phyloP scores from a whole-genome alignment of 768 basidiomycete genomes.

The Rhodotorula paludigena region DNA sequence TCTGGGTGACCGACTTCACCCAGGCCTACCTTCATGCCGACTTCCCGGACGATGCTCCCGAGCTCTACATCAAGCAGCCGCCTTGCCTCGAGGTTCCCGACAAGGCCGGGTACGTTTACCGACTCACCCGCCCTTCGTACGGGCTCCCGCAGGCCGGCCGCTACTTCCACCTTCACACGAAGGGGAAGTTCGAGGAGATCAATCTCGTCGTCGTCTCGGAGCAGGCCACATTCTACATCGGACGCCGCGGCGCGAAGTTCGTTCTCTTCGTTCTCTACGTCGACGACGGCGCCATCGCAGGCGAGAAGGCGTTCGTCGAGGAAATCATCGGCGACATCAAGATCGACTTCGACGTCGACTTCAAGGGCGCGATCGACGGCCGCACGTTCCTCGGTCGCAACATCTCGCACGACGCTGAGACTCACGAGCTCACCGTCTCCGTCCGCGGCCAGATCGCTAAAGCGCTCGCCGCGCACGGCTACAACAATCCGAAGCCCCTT shows the following conservation, averaged over 20 bases:
- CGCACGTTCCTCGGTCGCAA: background rate
- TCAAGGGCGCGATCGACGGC: constrained; percentile 38
- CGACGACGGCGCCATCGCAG: constrained; percentile 6
- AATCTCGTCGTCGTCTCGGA: background rate
- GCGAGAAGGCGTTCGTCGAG: constrained; percentile 42
- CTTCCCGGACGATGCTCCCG: background rate
- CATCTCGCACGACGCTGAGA: background rate
- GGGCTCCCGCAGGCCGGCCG: background rate
- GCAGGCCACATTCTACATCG: background rate
- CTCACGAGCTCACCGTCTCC: background rate
- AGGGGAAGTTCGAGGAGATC: background rate
- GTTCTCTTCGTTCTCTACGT: constrained; percentile 15
- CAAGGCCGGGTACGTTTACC: background rate
- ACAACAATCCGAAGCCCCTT: background rate
- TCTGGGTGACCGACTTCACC: background rate
- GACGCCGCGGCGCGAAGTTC: background rate
- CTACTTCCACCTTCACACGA: background rate
- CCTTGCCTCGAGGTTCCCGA: background rate
- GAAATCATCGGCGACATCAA: no score
- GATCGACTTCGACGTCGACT: background rate
- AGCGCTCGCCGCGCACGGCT: background rate
- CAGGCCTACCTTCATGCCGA: background rate
- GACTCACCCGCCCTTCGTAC: background rate
- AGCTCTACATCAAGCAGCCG: background rate
- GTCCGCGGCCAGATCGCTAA: background rate